Base-by-base conservation (phyloP, 2,329 filamentous ascomycete genomes). In the Aspergillus tubingensis region DNA sequence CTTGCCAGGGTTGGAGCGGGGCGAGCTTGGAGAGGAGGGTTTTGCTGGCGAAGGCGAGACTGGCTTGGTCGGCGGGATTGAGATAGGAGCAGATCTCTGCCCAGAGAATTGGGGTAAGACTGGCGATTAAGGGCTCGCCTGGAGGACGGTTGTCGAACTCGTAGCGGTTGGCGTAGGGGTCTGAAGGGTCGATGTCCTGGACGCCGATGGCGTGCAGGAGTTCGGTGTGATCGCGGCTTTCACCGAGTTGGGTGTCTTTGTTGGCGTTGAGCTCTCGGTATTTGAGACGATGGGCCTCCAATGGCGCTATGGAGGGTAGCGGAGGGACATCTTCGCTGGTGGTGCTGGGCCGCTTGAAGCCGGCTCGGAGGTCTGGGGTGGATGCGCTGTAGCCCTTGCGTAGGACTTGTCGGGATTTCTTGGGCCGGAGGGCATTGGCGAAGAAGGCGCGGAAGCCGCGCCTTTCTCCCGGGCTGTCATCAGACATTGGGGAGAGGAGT, bases 31-130 rank as follows among this genome's bases (percentile, higher is more conserved):
- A 58, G 60, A 77, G 73, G 17, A 86, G 74, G 3, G 77, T 77
- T 65, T 80, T 82, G 66, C 73, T 82, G 23, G 83, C 74, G 11
- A 85, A 71, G 8, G 81, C 78, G 10, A 86, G 76, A 65, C 76
- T 79, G 5, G 83, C 82, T 17, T 75, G 74, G 57, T 84, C 83
- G n/a, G 75, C 68, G 7, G 77, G 78, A 38, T 74, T 67, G 17
- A 85, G 67, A 59, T 76, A 76, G 8, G 66, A 69, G 11, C 77
- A 71, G 41, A 85, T 77, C 3, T 62, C 62, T 7, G 70, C 67
- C 84, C 84, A 86, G 3, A 85, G 61, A 3, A 72, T 68, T 1
- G 73, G 63, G 3, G 82, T 71, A 13, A 86, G 68, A 44, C 76
- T 80, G 1, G 77, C 77, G 36, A 86, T 75, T 15, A 79, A 68